A percentile compares a stretch with the other conserved stretches of the same genome.
phyloP scores from a whole-genome alignment of 2,329 filamentous ascomycete genomes.

The Capronia epimyces region DNA sequence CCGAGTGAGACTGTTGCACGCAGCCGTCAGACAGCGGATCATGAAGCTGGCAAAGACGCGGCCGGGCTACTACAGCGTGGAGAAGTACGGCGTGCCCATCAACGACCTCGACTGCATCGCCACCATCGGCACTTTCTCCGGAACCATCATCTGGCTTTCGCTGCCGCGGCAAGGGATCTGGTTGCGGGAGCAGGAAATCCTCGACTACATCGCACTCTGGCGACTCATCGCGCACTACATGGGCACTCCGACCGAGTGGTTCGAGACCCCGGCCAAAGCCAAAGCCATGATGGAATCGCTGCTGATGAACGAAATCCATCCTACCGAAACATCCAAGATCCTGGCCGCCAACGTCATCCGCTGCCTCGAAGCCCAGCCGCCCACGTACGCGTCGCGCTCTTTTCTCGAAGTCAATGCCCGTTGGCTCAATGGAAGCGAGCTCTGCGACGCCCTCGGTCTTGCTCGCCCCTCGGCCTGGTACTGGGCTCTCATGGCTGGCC shows the following conservation, averaged over 20 bases:
- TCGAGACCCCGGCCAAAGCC: constrained; percentile 51
- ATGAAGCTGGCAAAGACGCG: constrained; percentile 51
- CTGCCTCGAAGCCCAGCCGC: constrained; percentile 60
- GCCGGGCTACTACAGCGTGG: constrained; percentile 58
- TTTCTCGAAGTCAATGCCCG: constrained; percentile 64
- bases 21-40: constrained; percentile 61
- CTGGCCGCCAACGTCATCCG: constrained; percentile 72
- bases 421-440: constrained; percentile 63
- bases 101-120: constrained; percentile 70
- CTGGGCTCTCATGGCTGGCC: constrained; percentile 55
- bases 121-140: constrained; percentile 66
- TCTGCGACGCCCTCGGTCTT: constrained; percentile 57
- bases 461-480: constrained; percentile 54
- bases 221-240: constrained; percentile 67
- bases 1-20: constrained; percentile 64
- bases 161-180: constrained; percentile 69
- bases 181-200: constrained; percentile 56
- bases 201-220: constrained; percentile 70
- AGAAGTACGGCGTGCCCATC: constrained; percentile 59
- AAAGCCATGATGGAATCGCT: constrained; percentile 63
- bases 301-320: constrained; percentile 60
- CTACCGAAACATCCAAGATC: constrained; percentile 56
- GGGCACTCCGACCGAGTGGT: constrained; percentile 60
- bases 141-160: constrained; percentile 61
- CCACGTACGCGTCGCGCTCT: constrained; percentile 58